Evolutionary conservation across 139 green algal genomes (phyloP), one percentile per base, ranked within the genome.

Genomic region (Astrephomene gubernaculifera): DNA sequence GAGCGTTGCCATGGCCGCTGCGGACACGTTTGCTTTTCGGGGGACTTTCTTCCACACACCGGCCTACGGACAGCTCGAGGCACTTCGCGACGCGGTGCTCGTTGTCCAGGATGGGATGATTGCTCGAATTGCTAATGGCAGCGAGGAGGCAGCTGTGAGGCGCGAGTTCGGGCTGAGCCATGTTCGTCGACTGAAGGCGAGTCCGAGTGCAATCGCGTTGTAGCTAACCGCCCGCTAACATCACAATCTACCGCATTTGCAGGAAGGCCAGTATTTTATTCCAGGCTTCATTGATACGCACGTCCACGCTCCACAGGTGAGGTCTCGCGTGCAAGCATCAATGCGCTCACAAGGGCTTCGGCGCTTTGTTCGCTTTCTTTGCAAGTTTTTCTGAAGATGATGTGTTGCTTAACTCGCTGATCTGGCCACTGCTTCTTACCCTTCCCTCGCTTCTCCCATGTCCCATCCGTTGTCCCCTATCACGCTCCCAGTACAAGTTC

Each of bases 251-350:
- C 6, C n/a, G 6, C 27, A 65, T 27, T 24, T 67, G 29, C 71
- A 87, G 78, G 81, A 87, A n/a, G 88, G 88, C 4, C 74, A 92
- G 53, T 92, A 90, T 70, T 73, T 92, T 19, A 71, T 92, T 33
- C 88, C 88, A 60, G 88, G 88, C 27, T 78, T 92, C 22, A 90
- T 92, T 25, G 88, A 92, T 44, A 92, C 88, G 19, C 88, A 92
- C 71, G 88, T 92, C 6, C 88, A 92, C 69, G 88, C 88, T 8
- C 88, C 88, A 4, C 88, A 92, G 69, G 86, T 89, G 24, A 75
- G 25, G n/a, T n/a, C n/a, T n/a, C n/a, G n/a, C n/a, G n/a, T n/a
- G n/a, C n/a, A n/a, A n/a, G n/a, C n/a, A n/a, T n/a, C n/a, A n/a
- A n/a, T n/a, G n/a, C n/a, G n/a, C n/a, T n/a, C n/a, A n/a, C n/a